phyloP scores from a whole-genome alignment of 2,329 filamentous ascomycete species.

The Stemphylium vesicarium region DNA sequence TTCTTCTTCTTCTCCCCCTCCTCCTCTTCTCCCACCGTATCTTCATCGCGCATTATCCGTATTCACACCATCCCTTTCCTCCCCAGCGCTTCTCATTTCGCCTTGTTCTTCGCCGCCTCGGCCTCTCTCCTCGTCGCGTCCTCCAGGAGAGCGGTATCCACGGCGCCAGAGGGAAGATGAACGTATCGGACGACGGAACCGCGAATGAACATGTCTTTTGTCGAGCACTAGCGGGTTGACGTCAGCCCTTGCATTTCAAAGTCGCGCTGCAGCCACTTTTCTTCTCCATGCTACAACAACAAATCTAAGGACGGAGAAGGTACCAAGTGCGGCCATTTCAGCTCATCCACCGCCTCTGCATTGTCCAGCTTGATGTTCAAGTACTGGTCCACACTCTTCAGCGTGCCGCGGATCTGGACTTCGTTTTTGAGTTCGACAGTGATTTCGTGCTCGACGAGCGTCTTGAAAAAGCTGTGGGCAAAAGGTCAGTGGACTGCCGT shows the following conservation, averaged over 20 bases:
- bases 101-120: conserved; percentile 46
- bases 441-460: conserved; percentile 94
- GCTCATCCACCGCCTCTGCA: conserved; percentile 88
- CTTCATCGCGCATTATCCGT: neutral
- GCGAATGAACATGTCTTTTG: conserved; percentile 95
- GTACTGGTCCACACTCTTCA: conserved; percentile 98
- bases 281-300: neutral
- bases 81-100: conserved; percentile 33
- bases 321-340: conserved; percentile 93
- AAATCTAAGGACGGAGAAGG: conserved; percentile 7
- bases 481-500: conserved; percentile 1
- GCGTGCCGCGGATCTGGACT: conserved; percentile 91
- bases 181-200: conserved; percentile 94
- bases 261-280: conserved; percentile 3
- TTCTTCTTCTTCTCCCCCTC: neutral
- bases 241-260: neutral
- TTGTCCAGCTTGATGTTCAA: conserved; percentile 99
- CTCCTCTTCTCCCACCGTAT: neutral
- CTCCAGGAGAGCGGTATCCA: conserved; percentile 86
- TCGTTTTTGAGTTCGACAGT: conserved; percentile 99
- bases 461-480: conserved; percentile 83
- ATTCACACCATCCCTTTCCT: neutral
- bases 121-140: conserved; percentile 69
- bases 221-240: conserved; percentile 63
- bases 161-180: conserved; percentile 79